Conservation (phyloP, 352 stramenopile genomes). For the Pythium rhizo-oryzae region DNA sequence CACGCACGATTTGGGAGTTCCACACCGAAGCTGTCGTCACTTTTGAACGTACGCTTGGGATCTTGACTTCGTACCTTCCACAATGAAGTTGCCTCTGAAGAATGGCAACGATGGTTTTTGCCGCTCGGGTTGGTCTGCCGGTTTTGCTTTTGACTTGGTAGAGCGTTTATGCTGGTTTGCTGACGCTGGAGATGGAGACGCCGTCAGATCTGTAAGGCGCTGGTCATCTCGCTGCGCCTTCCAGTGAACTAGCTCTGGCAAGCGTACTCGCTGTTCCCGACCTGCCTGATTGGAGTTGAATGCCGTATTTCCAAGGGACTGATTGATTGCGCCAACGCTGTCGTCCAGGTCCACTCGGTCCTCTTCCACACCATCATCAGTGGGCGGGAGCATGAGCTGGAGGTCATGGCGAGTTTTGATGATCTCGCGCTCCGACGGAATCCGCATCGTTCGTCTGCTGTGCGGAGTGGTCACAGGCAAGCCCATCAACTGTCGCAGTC, state of each 20-base stretch:
- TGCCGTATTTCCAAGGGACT: background rate
- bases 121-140: slow-evolving; percentile 5
- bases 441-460: slow-evolving; percentile 23
- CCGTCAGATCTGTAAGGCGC: slow-evolving; percentile 11
- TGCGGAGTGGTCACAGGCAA: slow-evolving; percentile 22
- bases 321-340: background rate
- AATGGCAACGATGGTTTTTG: slow-evolving; percentile 49
- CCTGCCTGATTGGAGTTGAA: background rate
- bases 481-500: slow-evolving; percentile 28
- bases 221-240: slow-evolving; percentile 10
- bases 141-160: slow-evolving; percentile 22
- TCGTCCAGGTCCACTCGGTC: slow-evolving; percentile 12
- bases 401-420: slow-evolving; percentile 25
- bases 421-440: slow-evolving; percentile 32
- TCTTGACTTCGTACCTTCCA: slow-evolving; percentile 44
- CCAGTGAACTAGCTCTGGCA: slow-evolving; percentile 24
- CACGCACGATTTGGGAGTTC: background rate
- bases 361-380: slow-evolving; percentile 14
- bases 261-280: background rate
- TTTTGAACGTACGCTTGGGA: slow-evolving; percentile 24
- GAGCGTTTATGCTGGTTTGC: slow-evolving; percentile 13
- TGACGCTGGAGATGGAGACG: background rate
- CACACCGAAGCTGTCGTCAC: background rate
- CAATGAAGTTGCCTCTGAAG: slow-evolving; percentile 70
- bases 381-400: slow-evolving; percentile 20